Conservation (phyloP, 2,329 filamentous ascomycete species). For the Periconia sp. region DNA sequence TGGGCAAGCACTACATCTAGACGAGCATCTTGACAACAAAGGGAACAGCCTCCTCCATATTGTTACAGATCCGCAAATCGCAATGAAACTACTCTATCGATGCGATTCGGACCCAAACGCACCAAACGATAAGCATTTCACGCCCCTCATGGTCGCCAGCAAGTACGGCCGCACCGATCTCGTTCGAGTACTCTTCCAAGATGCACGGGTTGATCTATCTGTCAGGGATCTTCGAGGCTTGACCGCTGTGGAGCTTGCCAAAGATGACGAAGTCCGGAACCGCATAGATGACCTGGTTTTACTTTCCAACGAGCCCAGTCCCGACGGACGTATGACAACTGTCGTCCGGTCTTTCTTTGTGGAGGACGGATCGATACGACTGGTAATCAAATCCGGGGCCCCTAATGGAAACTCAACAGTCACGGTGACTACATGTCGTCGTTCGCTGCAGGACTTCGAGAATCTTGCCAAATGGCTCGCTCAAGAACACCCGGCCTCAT, state of each 20-base stretch:
- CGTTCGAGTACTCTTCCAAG: constrained; percentile 83
- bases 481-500: constrained; percentile 91
- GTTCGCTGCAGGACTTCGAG: constrained; percentile 87
- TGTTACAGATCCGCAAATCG: constrained; percentile 80
- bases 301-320: constrained; percentile 65
- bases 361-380: constrained; percentile 88
- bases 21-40: constrained; percentile 89
- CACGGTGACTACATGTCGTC: constrained; percentile 90
- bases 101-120: constrained; percentile 97
- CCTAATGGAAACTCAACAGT: constrained; percentile 80
- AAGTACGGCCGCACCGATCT: constrained; percentile 96
- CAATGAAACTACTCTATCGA: constrained; percentile 71
- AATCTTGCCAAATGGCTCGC: constrained; percentile 81
- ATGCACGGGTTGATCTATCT: constrained; percentile 81
- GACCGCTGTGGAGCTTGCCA: constrained; percentile 93
- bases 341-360: constrained; percentile 97
- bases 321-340: constrained; percentile 82
- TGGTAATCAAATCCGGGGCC: constrained; percentile 91
- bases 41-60: constrained; percentile 97
- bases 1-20: constrained; percentile 77
- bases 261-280: constrained; percentile 96
- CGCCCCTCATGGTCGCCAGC: constrained; percentile 95
- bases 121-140: constrained; percentile 92
- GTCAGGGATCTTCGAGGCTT: constrained; percentile 84
- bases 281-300: constrained; percentile 92